phyloP scores from a whole-genome alignment of 1,139 yeast genomes.

The Taiozyma onychis region DNA sequence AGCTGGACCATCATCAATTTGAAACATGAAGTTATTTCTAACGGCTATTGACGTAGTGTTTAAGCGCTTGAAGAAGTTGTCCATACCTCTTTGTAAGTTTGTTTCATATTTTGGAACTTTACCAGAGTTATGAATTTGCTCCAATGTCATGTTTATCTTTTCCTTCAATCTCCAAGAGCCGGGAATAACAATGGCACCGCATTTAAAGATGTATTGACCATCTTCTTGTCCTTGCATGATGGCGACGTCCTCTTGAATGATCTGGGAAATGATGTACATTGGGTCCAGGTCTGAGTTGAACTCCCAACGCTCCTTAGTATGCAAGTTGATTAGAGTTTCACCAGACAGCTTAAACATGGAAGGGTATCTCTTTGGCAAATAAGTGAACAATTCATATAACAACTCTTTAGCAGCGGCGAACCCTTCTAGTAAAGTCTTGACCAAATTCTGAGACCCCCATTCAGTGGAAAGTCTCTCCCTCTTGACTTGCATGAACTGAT shows the following conservation, averaged over 20 bases:
- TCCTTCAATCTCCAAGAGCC: constrained; percentile 63
- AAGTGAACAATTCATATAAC: constrained; percentile 46
- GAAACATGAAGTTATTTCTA: constrained; percentile 61
- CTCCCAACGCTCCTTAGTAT: constrained; percentile 44
- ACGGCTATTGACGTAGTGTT: constrained; percentile 53
- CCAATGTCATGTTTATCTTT: constrained; percentile 47
- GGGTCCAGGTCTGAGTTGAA: constrained; percentile 43
- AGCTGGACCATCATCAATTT: constrained; percentile 62
- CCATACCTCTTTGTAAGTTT: constrained; percentile 57
- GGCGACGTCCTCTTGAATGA: constrained; percentile 66
- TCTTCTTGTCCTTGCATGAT: constrained; percentile 54
- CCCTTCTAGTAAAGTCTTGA: constrained; percentile 48
- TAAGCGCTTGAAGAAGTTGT: constrained; percentile 52
- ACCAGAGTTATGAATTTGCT: constrained; percentile 55
- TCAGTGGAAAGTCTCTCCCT: constrained; percentile 44
- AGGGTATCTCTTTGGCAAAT: constrained; percentile 56
- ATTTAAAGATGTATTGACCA: constrained; percentile 50
- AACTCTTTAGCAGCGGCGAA: constrained; percentile 52
- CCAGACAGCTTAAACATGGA: constrained; percentile 40
- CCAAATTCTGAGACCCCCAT: constrained; percentile 30
- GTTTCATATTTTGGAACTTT: constrained; percentile 61
- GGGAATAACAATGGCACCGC: constrained; percentile 58
- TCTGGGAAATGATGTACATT: constrained; percentile 48
- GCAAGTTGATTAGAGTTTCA: constrained; percentile 44
- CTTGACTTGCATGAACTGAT: constrained; percentile 47